phyloP scores from a whole-genome alignment of 2,329 filamentous ascomycete genomes.

The Aspergillus sojae region DNA sequence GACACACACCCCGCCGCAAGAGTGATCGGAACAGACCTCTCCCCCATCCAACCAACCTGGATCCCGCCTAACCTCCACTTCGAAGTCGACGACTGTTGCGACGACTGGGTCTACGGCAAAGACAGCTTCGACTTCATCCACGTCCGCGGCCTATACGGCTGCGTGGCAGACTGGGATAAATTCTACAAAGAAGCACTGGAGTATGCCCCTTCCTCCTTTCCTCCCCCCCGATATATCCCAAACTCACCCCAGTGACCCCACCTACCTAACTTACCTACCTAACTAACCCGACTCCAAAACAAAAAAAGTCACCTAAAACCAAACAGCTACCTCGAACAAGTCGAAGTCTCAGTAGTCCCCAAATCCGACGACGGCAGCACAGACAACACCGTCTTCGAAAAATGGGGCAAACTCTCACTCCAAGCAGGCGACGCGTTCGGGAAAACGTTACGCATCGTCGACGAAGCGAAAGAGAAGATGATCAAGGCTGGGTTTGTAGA shows the following conservation, averaged over 20 bases:
- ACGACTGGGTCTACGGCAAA: slow-evolving; percentile 42
- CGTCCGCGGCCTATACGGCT: slow-evolving; percentile 49
- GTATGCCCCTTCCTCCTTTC: slow-evolving; percentile 28
- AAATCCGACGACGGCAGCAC: slow-evolving; percentile 42
- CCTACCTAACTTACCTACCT: neutral
- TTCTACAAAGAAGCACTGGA: slow-evolving; percentile 33
- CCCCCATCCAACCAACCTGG: slow-evolving; percentile 52
- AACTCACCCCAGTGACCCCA: neutral
- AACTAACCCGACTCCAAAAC: neutral
- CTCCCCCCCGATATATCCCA: neutral
- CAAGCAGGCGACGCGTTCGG: slow-evolving; percentile 32
- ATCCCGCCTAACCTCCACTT: slow-evolving; percentile 52
- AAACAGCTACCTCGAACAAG: slow-evolving; percentile 41
- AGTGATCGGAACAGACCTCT: slow-evolving; percentile 52
- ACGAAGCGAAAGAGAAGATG: slow-evolving; percentile 30
- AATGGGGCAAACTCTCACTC: slow-evolving; percentile 20
- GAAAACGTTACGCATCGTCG: slow-evolving; percentile 24
- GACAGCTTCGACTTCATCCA: slow-evolving; percentile 48
- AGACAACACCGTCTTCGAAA: slow-evolving; percentile 33
- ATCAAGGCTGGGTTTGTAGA: slow-evolving; percentile 28
- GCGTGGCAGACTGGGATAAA: slow-evolving; percentile 48
- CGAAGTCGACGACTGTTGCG: slow-evolving; percentile 47
- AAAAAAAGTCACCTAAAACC: slow-evolving; percentile 35
- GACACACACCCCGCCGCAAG: slow-evolving; percentile 41
- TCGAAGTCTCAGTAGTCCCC: slow-evolving; percentile 45